These are phyloP conservation scores for Quambalaria eucalypti DNA, from an alignment of 1,284 basidiomycete genomes.

Conservation along the genomic window DNA sequence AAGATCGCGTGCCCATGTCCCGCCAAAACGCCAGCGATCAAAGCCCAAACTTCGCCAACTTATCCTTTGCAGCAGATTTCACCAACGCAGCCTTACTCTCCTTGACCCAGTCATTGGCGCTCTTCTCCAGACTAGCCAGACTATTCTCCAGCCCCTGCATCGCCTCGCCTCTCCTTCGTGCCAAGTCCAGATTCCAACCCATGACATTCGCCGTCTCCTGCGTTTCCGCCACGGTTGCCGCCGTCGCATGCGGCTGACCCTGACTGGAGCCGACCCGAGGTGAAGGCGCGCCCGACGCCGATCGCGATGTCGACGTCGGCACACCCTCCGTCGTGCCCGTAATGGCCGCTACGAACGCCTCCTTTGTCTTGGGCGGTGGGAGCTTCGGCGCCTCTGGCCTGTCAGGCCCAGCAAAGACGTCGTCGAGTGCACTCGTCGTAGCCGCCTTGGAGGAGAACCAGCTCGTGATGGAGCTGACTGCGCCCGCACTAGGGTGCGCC, in stretches of 20 bases:
- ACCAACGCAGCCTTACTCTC: constrained; percentile 1
- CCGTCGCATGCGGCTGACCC: not conserved
- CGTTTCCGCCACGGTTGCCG: not conserved
- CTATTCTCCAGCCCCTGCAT: constrained; percentile 7
- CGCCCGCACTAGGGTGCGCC: constrained; percentile 24
- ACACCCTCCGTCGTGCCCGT: not conserved
- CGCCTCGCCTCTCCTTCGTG: constrained; percentile 5
- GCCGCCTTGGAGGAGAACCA: constrained; percentile 8
- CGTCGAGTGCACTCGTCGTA: constrained; percentile 5
- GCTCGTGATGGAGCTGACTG: constrained; percentile 11
- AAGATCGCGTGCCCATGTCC: too few relatives aligned
- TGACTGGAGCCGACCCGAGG: too few relatives aligned
- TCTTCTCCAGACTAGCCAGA: constrained; percentile 4
- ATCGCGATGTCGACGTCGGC: too few relatives aligned
- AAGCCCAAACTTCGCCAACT: constrained; percentile 1
- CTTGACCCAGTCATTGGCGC: constrained; percentile 6
- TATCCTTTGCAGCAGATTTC: constrained; percentile 8
- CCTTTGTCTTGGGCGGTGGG: constrained; percentile 3
- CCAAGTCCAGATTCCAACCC: constrained; percentile 3
- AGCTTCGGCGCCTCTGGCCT: constrained; percentile 1
- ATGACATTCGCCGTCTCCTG: not conserved
- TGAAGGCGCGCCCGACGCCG: not conserved
- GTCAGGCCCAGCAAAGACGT: constrained; percentile 6
- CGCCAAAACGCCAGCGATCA: not conserved
- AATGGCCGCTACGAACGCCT: not conserved